Conservation (phyloP, 208 protist genomes). For the Leishmania major region DNA sequence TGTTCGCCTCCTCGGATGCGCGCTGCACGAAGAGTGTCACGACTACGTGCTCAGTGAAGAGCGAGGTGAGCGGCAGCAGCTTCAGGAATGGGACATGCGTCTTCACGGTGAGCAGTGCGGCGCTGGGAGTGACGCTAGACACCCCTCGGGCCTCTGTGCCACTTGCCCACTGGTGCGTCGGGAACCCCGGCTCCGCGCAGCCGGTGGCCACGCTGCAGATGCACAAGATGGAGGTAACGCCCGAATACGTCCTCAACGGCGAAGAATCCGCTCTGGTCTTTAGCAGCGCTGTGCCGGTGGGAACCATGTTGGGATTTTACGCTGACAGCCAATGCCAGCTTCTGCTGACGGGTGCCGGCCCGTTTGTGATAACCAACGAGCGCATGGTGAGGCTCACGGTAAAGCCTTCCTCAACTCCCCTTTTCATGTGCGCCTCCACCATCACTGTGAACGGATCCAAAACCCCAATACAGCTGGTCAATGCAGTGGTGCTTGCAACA, state of each 20-base stretch:
- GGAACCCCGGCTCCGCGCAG: background rate
- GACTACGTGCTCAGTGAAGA: background rate
- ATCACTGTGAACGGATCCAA: background rate
- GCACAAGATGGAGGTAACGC: conserved; percentile 6
- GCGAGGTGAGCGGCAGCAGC: background rate
- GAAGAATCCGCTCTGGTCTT: background rate
- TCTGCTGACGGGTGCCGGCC: background rate
- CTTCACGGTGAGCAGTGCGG: background rate
- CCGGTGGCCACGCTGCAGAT: conserved; percentile 7
- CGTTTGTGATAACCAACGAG: background rate
- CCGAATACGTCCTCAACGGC: background rate
- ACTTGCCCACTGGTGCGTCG: conserved; percentile 5
- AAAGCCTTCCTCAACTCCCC: background rate
- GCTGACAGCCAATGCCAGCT: background rate
- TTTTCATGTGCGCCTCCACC: background rate
- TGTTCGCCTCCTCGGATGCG: conserved; percentile 5
- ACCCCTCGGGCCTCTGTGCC: background rate
- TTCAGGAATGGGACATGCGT: conserved; percentile 8
- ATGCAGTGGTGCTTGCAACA: background rate
- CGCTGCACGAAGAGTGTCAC: background rate
- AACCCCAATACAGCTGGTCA: background rate
- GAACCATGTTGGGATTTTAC: background rate
- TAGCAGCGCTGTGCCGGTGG: background rate
- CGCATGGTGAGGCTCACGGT: background rate
- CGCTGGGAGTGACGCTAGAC: background rate